A percentile compares a stretch with the other conserved stretches of the same genome.
Evolutionary conservation across 2,329 filamentous ascomycete species (phyloP).

Genomic region (Aureobasidium uvarum): DNA sequence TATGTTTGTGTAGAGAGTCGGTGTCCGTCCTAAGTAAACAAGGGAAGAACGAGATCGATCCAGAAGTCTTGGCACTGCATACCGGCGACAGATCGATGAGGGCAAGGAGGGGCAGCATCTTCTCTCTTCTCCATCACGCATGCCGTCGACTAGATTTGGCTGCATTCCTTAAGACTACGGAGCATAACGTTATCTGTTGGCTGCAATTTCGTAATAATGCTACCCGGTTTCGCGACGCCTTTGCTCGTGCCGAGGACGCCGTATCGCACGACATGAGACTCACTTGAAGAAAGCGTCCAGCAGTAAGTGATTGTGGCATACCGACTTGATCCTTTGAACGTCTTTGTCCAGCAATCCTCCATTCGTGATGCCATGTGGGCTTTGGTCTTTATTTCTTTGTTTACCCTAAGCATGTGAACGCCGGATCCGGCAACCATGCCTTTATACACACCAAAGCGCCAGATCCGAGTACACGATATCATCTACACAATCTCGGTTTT

Average conservation of each 20-base stretch:
- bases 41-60: not conserved
- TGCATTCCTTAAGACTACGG: not conserved
- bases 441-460: not conserved
- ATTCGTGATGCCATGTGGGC: not conserved
- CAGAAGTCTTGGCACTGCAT: not conserved
- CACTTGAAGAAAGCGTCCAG: no score
- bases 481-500: no score
- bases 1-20: not conserved
- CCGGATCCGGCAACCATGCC: not conserved
- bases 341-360: not conserved
- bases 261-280: no score
- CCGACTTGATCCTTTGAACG: not conserved
- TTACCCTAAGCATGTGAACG: not conserved
- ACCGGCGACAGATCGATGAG: not conserved
- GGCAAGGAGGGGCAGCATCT: no score
- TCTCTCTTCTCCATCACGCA: not conserved
- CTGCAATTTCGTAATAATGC: no score
- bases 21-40: not conserved
- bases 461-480: not conserved
- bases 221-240: no score
- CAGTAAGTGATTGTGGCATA: no score
- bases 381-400: not conserved
- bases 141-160: no score
- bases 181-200: no score
- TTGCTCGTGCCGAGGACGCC: no score